Evolutionary conservation across 78 protist genomes (phyloP), one percentile per base, ranked within the genome.

Genomic region (slime mould (Dictyostelium discoideum)): DNA sequence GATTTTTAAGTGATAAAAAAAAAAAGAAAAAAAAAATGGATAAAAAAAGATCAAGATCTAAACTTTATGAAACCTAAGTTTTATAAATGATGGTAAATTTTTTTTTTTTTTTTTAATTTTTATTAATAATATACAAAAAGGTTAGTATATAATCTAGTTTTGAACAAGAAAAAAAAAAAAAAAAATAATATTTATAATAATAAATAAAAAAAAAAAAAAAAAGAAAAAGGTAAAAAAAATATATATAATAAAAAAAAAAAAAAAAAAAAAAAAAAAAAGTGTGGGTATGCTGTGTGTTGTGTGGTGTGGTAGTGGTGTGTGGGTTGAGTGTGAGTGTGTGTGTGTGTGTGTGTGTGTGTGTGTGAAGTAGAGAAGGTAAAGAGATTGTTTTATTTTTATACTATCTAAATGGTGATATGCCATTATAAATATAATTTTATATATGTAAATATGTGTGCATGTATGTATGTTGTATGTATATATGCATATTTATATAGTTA

Each of bases 271-370:
- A 69, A 67, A 67, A 67, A 67, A 67, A 67, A 24, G 13, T 24
- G 26, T 69, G 37, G 37, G 32, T 10, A 69, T 69, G 32, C 3
- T 69, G 77, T n/a, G 37, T 69, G 77, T 69, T 67, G 76, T 69
- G 77, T 69, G 77, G 77, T 69, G 77, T 11, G 69, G 69, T 69
- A 26, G 74, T 65, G 74, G 29, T 20, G 74, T 65, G 77, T 69
- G 77, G 76, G 9, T 9, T 11, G 77, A 6, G 14, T 67, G 76
- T 67, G 76, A 24, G 69, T 6, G 10, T 2, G 65, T 0, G 69
- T 60, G 29, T 0, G 76, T 67, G 76, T 67, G 69, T 6, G 10
- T 2, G 65, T 0, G 69, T 60, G 29, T 0, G 69, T 20, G 69
- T 60, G 73, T 65, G 73, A 65, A 65, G 73, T 65, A 65, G 73